A percentile compares a stretch with the other conserved stretches of the same genome.
Evolutionary conservation across 352 stramenopile genomes (phyloP).

Genomic region (Pythium aquatile): DNA sequence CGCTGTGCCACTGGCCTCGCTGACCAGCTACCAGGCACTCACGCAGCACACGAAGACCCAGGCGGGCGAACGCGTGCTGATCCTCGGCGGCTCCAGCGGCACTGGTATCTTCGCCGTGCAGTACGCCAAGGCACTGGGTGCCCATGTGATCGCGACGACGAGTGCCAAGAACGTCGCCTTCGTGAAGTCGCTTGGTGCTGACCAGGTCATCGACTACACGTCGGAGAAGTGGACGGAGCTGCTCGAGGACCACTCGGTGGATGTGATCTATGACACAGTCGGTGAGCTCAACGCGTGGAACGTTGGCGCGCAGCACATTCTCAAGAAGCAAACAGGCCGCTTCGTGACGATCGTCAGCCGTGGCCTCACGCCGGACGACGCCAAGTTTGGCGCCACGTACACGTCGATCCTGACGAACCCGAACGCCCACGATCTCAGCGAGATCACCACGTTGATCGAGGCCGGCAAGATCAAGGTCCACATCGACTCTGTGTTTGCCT

Average conservation of each 20-base stretch:
- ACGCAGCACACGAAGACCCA: slow-evolving; percentile 36
- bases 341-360: slow-evolving; percentile 36
- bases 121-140: slow-evolving; percentile 31
- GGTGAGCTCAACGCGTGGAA: slow-evolving; percentile 34
- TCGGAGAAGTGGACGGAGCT: slow-evolving; percentile 18
- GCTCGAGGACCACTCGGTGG: background rate
- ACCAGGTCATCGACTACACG: slow-evolving; percentile 44
- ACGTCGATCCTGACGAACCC: slow-evolving; percentile 22
- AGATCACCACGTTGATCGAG: slow-evolving; percentile 41
- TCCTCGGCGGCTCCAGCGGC: slow-evolving; percentile 40
- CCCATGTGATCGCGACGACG: slow-evolving; percentile 24
- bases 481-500: slow-evolving; percentile 40
- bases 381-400: slow-evolving; percentile 45
- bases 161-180: slow-evolving; percentile 34
- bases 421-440: slow-evolving; percentile 29
- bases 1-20: slow-evolving; percentile 30
- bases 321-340: slow-evolving; percentile 35
- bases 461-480: slow-evolving; percentile 28
- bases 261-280: background rate
- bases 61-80: slow-evolving; percentile 41
- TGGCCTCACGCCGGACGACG: slow-evolving; percentile 41
- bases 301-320: slow-evolving; percentile 31
- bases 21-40: slow-evolving; percentile 43
- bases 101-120: slow-evolving; percentile 46
- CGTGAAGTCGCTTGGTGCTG: slow-evolving; percentile 32